These are phyloP conservation scores for Lactarius hengduanensis DNA, from an alignment of 768 basidiomycete genomes.

Conservation along the genomic window DNA sequence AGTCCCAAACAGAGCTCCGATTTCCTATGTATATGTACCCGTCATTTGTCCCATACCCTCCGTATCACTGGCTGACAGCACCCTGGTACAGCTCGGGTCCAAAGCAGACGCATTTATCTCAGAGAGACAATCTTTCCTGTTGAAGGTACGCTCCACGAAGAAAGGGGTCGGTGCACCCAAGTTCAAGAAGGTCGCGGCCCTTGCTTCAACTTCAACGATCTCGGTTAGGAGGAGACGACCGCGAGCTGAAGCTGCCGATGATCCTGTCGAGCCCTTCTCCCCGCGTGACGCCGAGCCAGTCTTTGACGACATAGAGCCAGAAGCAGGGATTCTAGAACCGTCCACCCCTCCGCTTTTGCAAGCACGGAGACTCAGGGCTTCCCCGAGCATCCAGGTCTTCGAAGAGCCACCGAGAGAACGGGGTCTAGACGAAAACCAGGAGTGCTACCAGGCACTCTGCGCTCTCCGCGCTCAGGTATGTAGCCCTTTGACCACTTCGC, in stretches of 20 bases:
- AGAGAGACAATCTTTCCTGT: conserved; percentile 2
- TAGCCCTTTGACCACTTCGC: no score
- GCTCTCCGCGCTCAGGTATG: conserved; percentile 26
- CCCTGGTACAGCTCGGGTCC: conserved; percentile 15
- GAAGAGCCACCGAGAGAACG: background rate
- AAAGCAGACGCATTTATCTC: conserved; percentile 15
- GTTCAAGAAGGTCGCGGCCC: background rate
- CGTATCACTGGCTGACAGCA: background rate
- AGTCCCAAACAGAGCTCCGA: conserved; percentile 8
- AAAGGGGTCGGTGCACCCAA: background rate
- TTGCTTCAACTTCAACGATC: background rate
- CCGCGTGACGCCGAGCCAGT: conserved; percentile 9
- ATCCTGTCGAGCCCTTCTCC: conserved; percentile 18
- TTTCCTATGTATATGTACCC: conserved; percentile 20
- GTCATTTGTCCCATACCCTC: no score
- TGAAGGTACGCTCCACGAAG: conserved; percentile 19
- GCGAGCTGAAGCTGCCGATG: background rate
- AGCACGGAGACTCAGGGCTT: conserved; percentile 10
- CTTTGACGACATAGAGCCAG: conserved; percentile 19
- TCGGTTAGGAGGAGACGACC: conserved; percentile 16
- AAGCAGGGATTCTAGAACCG: background rate
- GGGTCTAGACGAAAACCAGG: background rate
- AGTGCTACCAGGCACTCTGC: conserved; percentile 20
- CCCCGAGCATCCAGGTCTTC: conserved; percentile 14
- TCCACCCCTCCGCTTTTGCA: conserved; percentile 3